Evolutionary conservation across 306 rosid species (phyloP), one percentile per base, ranked within the genome.

Genomic region (Ziziphus jujuba): DNA sequence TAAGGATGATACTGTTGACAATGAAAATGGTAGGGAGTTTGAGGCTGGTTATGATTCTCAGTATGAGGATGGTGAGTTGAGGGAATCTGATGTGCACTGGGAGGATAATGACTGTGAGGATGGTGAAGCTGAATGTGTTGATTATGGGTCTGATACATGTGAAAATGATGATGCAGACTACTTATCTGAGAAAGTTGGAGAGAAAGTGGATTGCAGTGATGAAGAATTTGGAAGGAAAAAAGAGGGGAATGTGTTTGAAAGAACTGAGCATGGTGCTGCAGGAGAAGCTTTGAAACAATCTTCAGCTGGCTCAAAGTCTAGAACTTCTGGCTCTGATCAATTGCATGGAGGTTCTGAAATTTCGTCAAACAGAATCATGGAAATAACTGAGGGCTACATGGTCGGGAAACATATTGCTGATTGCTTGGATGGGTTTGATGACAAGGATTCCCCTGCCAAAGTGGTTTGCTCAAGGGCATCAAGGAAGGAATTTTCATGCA

Each of bases 1-100:
- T 6, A 72, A 72, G 60, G 62, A 66, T 72, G 14, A 34, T n/a
- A n/a, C 6, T 31, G 67, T 38, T 34, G 63, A 57, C 33, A 31
- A 36, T 25, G 57, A 45, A 44, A 57, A 45, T 22, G 13, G 23
- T 17, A 2, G 10, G 68, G 68, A 73, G 3, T 40, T 10, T 13
- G 66, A 68, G 58, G 59, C 44, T 2, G 82, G 75, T 28, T 73
- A 67, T 24, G 82, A 78, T 43, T 78, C 82, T 56, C 82, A 78
- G 31, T 78, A 73, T 52, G 83, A 73, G 65, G 83, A 78, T 52
- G 83, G 83, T 28, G 83, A 78, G 79, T 64, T 78, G 67, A 67
- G 83, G 61, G 83, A 78, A 13, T 56, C 75, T 1, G 69, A 78
- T 68, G 68, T 35, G 15, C 43, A 57, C 53, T 68, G 79, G 79